Conservation (phyloP, 177 flowering plant species). For the Vitis hybrid region DNA sequence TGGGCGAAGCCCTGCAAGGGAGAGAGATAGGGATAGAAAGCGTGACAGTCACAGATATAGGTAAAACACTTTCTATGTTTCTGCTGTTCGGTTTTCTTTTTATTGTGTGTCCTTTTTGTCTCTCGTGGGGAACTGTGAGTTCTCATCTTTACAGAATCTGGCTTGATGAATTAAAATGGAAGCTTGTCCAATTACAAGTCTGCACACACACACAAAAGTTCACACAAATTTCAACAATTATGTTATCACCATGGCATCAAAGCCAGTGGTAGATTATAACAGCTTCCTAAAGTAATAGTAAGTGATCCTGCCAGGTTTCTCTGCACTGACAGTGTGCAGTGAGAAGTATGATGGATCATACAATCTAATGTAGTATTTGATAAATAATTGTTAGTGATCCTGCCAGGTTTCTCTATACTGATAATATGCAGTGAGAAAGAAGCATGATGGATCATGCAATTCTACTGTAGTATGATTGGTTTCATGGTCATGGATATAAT, state of each 20-base stretch:
- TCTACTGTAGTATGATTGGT: too few species aligned
- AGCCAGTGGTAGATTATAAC: slow-evolving; percentile 37
- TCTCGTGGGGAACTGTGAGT: background rate
- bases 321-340: slow-evolving; percentile 98
- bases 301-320: slow-evolving; percentile 97
- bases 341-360: slow-evolving; percentile 99
- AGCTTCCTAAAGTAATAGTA: slow-evolving; percentile 68
- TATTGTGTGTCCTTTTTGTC: background rate
- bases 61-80: slow-evolving; percentile 26
- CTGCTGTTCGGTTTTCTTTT: background rate
- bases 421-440: slow-evolving; percentile 82
- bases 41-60: slow-evolving; percentile 89
- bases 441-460: slow-evolving; percentile 71
- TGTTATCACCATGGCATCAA: slow-evolving; percentile 39
- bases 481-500: too few species aligned
- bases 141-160: background rate
- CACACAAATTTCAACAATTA: background rate
- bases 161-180: slow-evolving; percentile 20
- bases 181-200: slow-evolving; percentile 20
- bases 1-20: slow-evolving; percentile 83
- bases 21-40: slow-evolving; percentile 84
- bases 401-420: slow-evolving; percentile 85
- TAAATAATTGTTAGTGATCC: background rate
- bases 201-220: background rate
- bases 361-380: slow-evolving; percentile 21